These are phyloP conservation scores for Fusarium sp. DNA, from an alignment of 2,329 filamentous ascomycete genomes.

Conservation along the genomic window DNA sequence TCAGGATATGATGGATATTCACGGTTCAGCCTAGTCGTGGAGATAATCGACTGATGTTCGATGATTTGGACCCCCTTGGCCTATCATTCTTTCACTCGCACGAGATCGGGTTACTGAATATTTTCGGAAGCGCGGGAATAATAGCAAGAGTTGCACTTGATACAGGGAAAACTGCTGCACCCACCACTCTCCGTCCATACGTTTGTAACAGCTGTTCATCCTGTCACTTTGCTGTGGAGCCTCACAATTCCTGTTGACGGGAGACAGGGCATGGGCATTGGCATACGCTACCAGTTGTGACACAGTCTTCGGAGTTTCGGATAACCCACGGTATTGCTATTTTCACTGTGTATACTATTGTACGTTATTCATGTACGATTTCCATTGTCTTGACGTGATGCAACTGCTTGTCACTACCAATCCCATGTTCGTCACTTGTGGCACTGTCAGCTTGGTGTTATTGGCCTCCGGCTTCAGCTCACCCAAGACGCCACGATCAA, in stretches of 20 bases:
- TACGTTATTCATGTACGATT: background rate
- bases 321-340: slow-evolving; percentile 15
- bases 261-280: slow-evolving; percentile 1
- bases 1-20: slow-evolving; percentile 13
- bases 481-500: background rate
- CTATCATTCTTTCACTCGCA: slow-evolving; percentile 26
- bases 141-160: slow-evolving; percentile 7
- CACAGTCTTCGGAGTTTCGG: slow-evolving; percentile 38
- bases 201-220: slow-evolving; percentile 36
- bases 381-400: background rate
- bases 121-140: slow-evolving; percentile 19
- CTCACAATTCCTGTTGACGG: slow-evolving; percentile 4
- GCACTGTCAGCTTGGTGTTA: background rate
- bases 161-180: slow-evolving; percentile 1
- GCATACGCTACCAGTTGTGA: slow-evolving; percentile 36
- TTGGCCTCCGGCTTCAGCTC: background rate
- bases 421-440: background rate
- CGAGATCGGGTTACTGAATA: slow-evolving; percentile 30
- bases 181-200: slow-evolving; percentile 1
- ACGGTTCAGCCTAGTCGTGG: slow-evolving; percentile 7
- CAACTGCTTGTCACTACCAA: background rate
- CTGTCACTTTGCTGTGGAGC: slow-evolving; percentile 28
- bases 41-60: slow-evolving; percentile 34
- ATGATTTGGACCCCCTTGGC: background rate
- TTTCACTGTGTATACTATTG: background rate